phyloP scores from a whole-genome alignment of 495 filamentous ascomycete genomes.

The Podospora bellae-mahoneyi region DNA sequence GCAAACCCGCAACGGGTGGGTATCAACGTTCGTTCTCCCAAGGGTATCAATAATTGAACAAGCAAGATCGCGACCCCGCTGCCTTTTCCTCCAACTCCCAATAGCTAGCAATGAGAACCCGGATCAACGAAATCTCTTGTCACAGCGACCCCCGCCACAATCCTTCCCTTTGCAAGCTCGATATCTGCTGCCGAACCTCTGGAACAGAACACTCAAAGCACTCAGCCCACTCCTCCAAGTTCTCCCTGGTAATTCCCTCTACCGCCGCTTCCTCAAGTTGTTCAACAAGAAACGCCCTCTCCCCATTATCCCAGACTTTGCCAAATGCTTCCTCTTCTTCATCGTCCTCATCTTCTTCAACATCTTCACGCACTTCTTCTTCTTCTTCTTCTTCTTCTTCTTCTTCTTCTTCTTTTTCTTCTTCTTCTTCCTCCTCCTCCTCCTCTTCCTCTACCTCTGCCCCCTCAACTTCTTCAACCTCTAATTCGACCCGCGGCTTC shows the following conservation, averaged over 20 bases:
- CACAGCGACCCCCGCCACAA: not conserved
- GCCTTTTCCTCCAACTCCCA: not conserved
- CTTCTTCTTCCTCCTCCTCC: not conserved
- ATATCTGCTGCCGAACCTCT: not conserved
- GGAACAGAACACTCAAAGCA: not conserved
- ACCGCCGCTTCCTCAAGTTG: not conserved
- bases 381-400: not conserved
- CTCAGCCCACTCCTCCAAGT: not conserved
- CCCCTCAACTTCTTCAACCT: not conserved
- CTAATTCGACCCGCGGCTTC: not conserved
- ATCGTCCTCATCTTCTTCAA: constrained; percentile 1
- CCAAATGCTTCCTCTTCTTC: constrained; percentile 1
- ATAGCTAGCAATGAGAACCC: not conserved
- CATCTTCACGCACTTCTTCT: not conserved
- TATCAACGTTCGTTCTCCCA: too few relatives aligned
- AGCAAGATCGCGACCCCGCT: not conserved
- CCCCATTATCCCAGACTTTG: not conserved
- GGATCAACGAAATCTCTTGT: not conserved
- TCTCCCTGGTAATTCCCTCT: not conserved
- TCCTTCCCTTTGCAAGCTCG: not conserved
- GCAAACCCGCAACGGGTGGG: too few relatives aligned
- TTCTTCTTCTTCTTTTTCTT: not conserved
- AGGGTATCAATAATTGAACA: not conserved
- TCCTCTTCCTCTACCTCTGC: not conserved
- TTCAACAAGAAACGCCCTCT: not conserved